Percentiles rank a stretch among this genome's conserved stretches.
Evolutionary conservation across 768 basidiomycete genomes (phyloP).

Genomic region (Pisolithus marmoratus): DNA sequence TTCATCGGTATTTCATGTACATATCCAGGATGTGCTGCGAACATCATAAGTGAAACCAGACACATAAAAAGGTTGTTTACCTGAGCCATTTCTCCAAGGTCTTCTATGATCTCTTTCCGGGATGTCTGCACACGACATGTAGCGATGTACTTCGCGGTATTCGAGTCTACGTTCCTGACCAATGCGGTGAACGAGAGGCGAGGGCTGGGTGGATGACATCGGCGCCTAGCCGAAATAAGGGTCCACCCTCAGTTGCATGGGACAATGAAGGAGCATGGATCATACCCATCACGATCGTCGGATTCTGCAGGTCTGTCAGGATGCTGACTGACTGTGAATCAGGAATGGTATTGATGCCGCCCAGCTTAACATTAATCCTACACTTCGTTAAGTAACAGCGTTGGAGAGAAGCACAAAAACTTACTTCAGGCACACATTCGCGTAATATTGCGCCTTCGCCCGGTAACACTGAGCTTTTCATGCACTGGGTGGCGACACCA

Average conservation of each 20-base stretch:
- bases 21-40: constrained; percentile 46
- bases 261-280: neutral
- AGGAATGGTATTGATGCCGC: constrained; percentile 77
- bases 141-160: constrained; percentile 64
- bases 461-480: constrained; percentile 55
- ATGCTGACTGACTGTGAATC: constrained; percentile 60
- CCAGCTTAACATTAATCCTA: constrained; percentile 81
- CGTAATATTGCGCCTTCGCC: constrained; percentile 73
- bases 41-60: constrained; percentile 8
- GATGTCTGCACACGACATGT: constrained; percentile 62
- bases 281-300: constrained; percentile 77
- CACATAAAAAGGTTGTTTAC: constrained; percentile 24
- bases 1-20: constrained; percentile 53
- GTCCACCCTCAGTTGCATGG: neutral
- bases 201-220: constrained; percentile 80
- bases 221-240: constrained; percentile 42
- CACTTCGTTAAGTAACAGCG: neutral
- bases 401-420: constrained; percentile 18
- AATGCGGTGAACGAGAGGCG: constrained; percentile 78
- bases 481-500: constrained; percentile 76
- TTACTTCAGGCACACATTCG: constrained; percentile 76
- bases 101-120: constrained; percentile 72
- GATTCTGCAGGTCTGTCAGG: constrained; percentile 63
- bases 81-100: constrained; percentile 59
- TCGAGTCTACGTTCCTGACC: constrained; percentile 74